A percentile compares a stretch with the other conserved stretches of the same genome.
phyloP scores from a whole-genome alignment of 139 green algal genomes.

The Astrephomene gubernaculifera region DNA sequence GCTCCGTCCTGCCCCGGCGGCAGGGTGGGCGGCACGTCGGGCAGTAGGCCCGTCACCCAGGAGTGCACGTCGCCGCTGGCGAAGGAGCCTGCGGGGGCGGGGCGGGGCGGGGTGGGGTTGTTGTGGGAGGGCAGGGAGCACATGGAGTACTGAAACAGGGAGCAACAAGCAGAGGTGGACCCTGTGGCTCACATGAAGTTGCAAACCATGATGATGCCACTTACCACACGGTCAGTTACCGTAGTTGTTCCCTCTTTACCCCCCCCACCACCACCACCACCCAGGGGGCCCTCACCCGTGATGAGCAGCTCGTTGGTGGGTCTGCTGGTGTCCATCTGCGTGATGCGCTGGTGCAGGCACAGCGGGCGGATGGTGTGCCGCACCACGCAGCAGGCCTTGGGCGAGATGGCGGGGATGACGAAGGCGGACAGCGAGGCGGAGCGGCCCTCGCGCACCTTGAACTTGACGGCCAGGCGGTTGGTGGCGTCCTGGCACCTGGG shows the following conservation, averaged over 20 bases:
- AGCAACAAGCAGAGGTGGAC: too few species aligned
- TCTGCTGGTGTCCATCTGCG: slow-evolving; percentile 25
- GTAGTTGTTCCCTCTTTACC: too few species aligned
- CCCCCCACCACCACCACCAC: too few species aligned
- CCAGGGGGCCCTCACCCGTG: slow-evolving; percentile 49
- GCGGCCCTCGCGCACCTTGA: slow-evolving; percentile 63
- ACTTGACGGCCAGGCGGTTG: slow-evolving; percentile 70
- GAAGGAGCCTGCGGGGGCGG: slow-evolving; percentile 61
- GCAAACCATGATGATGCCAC: too few species aligned
- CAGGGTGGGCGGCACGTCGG: slow-evolving; percentile 60
- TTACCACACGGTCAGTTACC: too few species aligned
- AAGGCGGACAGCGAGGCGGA: slow-evolving; percentile 49
- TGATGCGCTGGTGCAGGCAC: slow-evolving; percentile 72
- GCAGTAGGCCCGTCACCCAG: slow-evolving; percentile 65
- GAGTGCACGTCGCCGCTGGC: slow-evolving; percentile 65
- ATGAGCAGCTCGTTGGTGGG: slow-evolving; percentile 68
- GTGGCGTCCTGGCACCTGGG: slow-evolving; percentile 72
- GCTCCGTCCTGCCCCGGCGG: slow-evolving; percentile 29
- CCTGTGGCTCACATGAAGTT: too few species aligned
- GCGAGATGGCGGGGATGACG: slow-evolving; percentile 64
- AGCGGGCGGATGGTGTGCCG: slow-evolving; percentile 70
- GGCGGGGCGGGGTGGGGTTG: background rate
- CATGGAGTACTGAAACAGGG: too few species aligned
- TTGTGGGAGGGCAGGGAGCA: too few species aligned
- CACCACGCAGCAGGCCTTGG: slow-evolving; percentile 63